Percentiles rank a stretch among this genome's conserved stretches.
Evolutionary conservation across 768 basidiomycete species (phyloP).

Genomic region (Podaxis rugospora): DNA sequence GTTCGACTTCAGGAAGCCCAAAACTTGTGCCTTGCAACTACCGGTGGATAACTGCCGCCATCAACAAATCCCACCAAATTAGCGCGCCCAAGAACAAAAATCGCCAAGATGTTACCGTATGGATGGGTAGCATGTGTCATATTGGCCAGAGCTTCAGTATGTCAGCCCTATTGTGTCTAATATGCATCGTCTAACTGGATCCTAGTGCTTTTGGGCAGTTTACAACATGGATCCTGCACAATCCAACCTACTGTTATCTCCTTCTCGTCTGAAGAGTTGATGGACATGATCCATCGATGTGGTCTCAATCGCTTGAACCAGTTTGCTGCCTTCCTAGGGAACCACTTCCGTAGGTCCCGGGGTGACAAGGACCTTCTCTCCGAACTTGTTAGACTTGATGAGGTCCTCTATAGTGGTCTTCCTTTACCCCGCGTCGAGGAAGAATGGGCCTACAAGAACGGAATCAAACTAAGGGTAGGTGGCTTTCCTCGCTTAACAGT

Average conservation of each 20-base stretch:
- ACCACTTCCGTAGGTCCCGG: constrained; percentile 57
- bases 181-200: constrained; percentile 17
- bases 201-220: constrained; percentile 63
- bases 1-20: constrained; percentile 80
- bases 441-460: constrained; percentile 61
- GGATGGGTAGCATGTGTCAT: constrained; percentile 86
- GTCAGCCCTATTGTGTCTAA: constrained; percentile 24
- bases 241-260: constrained; percentile 64
- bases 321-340: constrained; percentile 67
- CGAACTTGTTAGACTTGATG: constrained; percentile 51
- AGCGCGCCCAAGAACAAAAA: constrained; percentile 41
- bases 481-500: not conserved
- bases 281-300: constrained; percentile 65
- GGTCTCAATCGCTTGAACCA: constrained; percentile 72
- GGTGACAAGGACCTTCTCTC: constrained; percentile 56
- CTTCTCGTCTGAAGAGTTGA: constrained; percentile 65
- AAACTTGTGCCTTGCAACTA: constrained; percentile 73
- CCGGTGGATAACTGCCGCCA: constrained; percentile 56
- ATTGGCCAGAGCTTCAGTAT: constrained; percentile 74
- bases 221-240: constrained; percentile 71
- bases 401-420: constrained; percentile 64
- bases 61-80: constrained; percentile 54
- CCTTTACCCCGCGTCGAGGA: constrained; percentile 64
- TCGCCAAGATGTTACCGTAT: constrained; percentile 63
- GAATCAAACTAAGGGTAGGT: constrained; percentile 58